Conservation (phyloP, 257 asterid species). For the Thymus mandschuricus region DNA sequence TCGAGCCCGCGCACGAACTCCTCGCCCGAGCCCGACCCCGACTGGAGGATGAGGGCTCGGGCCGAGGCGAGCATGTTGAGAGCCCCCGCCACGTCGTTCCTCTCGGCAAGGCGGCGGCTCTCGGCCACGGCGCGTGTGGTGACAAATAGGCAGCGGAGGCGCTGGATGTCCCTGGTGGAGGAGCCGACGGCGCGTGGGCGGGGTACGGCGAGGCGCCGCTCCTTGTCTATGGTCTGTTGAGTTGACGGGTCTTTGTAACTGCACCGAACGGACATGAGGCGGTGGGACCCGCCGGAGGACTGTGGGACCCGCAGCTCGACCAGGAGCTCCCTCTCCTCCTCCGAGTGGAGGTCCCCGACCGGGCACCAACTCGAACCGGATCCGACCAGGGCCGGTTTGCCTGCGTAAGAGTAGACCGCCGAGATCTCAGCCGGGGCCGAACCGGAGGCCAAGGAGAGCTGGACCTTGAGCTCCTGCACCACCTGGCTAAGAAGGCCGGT, state of each 20-base stretch:
- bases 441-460: conserved; percentile 54
- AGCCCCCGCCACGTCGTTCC: conserved; percentile 69
- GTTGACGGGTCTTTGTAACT: conserved; percentile 90
- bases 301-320: conserved; percentile 85
- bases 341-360: conserved; percentile 77
- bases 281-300: conserved; percentile 66
- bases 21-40: conserved; percentile 62
- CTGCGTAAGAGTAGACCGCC: conserved; percentile 61
- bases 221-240: conserved; percentile 63
- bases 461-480: conserved; percentile 68
- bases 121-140: conserved; percentile 89
- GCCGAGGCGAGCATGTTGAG: conserved; percentile 78
- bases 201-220: conserved; percentile 62
- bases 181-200: conserved; percentile 81
- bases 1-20: conserved; percentile 79
- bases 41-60: conserved; percentile 67
- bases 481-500: conserved; percentile 51
- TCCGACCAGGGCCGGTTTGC: conserved; percentile 60
- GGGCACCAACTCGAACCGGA: conserved; percentile 68
- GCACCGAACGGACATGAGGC: conserved; percentile 81
- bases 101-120: conserved; percentile 60
- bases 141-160: conserved; percentile 68
- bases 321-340: conserved; percentile 78
- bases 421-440: conserved; percentile 69
- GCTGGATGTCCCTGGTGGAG: conserved; percentile 57